A percentile compares a stretch with the other conserved stretches of the same genome.
Evolutionary conservation across 495 filamentous ascomycete genomes (phyloP).

Genomic region (Sordaria brevicollis): DNA sequence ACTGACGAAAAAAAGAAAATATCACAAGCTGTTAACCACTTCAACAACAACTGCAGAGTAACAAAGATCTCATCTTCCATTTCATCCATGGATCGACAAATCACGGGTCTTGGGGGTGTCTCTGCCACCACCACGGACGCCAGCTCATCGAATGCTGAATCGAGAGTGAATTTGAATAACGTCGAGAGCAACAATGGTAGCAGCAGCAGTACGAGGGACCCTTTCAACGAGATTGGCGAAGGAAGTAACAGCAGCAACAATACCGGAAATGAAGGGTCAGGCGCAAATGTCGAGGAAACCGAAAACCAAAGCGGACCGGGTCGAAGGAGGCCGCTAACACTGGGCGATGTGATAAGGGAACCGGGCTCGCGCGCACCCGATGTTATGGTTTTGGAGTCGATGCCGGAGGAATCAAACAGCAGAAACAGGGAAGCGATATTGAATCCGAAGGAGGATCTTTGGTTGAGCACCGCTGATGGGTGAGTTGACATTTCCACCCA

Average conservation of each 20-base stretch:
- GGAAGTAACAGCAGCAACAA: not conserved
- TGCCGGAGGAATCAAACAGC: constrained; percentile 9
- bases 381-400: constrained; percentile 27
- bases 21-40: not conserved
- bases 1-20: not conserved
- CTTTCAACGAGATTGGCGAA: not conserved
- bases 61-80: not conserved
- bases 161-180: not conserved
- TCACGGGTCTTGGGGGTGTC: not conserved
- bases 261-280: not conserved
- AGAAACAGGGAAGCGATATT: constrained; percentile 9
- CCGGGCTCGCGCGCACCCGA: constrained; percentile 25
- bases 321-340: constrained; percentile 12
- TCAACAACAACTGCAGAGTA: not conserved
- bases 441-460: constrained; percentile 35
- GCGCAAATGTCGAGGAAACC: not conserved
- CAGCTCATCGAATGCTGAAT: not conserved
- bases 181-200: not conserved
- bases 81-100: not conserved
- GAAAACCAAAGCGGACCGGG: not conserved
- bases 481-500: constrained; percentile 18
- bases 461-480: constrained; percentile 35
- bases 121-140: not conserved
- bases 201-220: not conserved
- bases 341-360: constrained; percentile 32